These are phyloP conservation scores for Aspergillus bertholletiae DNA, from an alignment of 495 filamentous ascomycete species.

Conservation along the genomic window DNA sequence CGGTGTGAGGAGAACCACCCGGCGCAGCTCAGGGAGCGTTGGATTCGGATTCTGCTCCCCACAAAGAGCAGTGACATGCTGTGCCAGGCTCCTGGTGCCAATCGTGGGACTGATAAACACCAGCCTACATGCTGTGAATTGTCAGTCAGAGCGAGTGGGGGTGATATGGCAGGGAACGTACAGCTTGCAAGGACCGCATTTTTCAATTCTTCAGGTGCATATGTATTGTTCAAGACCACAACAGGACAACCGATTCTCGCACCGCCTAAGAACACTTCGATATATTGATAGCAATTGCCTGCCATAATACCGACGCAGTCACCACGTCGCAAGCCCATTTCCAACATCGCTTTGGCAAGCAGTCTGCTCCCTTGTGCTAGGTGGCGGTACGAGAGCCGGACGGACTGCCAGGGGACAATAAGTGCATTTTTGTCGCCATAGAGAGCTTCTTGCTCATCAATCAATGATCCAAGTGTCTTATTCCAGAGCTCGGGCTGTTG, in stretches of 20 bases:
- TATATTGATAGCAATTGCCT: conserved; percentile 24
- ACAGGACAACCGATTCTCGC: conserved; percentile 21
- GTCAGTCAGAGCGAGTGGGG: too few relatives aligned
- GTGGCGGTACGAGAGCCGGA: conserved; percentile 17
- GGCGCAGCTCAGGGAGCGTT: conserved; percentile 10
- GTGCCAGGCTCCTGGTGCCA: conserved; percentile 4
- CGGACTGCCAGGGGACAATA: conserved; percentile 21
- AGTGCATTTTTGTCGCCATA: conserved; percentile 9
- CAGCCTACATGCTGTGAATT: conserved; percentile 13
- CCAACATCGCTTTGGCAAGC: conserved; percentile 17
- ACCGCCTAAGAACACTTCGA: conserved; percentile 21
- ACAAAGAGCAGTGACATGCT: conserved; percentile 10
- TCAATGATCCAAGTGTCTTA: conserved; percentile 15
- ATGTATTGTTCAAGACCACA: conserved; percentile 26
- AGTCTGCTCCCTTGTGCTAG: conserved; percentile 15
- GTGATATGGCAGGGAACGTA: conserved; percentile 1
- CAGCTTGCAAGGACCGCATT: conserved; percentile 17
- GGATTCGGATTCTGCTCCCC: background rate
- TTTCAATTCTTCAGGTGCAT: conserved; percentile 18
- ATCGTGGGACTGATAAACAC: conserved; percentile 14
- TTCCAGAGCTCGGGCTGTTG: conserved; percentile 12
- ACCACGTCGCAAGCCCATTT: conserved; percentile 17
- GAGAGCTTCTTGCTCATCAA: conserved; percentile 16
- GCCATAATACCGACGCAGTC: conserved; percentile 25
- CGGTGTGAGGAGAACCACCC: conserved; percentile 14